These are phyloP conservation scores for Oropetium thomaeum DNA, from an alignment of 176 grass and related monocot genomes.

Conservation along the genomic window DNA sequence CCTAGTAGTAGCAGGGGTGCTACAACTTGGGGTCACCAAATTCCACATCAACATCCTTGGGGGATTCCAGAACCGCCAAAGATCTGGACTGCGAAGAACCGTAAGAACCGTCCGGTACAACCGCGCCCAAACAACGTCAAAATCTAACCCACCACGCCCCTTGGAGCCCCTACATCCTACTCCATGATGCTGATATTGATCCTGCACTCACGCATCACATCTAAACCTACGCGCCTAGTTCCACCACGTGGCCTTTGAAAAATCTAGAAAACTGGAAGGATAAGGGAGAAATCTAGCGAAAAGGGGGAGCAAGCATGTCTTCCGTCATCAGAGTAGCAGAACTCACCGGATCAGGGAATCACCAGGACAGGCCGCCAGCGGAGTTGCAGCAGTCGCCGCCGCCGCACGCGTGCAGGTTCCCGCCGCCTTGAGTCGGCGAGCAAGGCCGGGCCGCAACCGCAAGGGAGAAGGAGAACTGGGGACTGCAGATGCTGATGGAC, in stretches of 20 bases:
- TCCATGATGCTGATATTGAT: not conserved
- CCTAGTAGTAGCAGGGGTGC: not conserved
- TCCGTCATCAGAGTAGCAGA: too few relatives aligned
- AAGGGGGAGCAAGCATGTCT: not conserved
- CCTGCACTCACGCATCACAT: not conserved
- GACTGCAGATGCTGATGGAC: not conserved
- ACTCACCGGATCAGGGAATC: conserved; percentile 9
- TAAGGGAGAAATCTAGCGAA: not conserved
- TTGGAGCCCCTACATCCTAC: not conserved
- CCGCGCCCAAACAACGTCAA: not conserved
- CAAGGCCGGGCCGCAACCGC: too few relatives aligned
- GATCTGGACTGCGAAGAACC: conserved; percentile 19
- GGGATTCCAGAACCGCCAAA: not conserved
- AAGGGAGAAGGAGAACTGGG: not conserved
- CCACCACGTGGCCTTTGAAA: not conserved
- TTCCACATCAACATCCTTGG: not conserved
- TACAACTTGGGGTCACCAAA: not conserved
- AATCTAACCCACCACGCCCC: not conserved
- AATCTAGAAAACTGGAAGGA: not conserved
- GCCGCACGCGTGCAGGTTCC: not conserved
- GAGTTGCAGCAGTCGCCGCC: not conserved
- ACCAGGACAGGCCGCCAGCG: not conserved
- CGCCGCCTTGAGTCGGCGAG: not conserved
- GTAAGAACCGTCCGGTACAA: not conserved
- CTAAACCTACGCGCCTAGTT: not conserved